Evolutionary conservation across 768 basidiomycete species (phyloP), one percentile per base, ranked within the genome.

Genomic region (Arthromyces matolae): DNA sequence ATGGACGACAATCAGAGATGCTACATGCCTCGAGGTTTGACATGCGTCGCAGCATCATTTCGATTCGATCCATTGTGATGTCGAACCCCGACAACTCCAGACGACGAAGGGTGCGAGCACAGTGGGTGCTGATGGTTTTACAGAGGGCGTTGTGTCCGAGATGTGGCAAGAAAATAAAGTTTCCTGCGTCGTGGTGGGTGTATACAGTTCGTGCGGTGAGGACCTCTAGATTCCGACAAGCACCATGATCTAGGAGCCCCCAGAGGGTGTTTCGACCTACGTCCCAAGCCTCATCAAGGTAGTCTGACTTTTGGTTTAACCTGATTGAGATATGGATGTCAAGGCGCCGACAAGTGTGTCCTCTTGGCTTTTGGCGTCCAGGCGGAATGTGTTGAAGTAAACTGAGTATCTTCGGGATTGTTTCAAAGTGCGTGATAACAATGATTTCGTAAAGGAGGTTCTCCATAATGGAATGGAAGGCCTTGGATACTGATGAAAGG

Each of bases 21-120:
- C 3, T 12, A 25, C 34, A 36, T 14, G 9, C 44, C 19, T 45
- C 44, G 4, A 45, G 34, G 0, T 25, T 16, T 1, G 2, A 3
- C 44, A 45, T 36, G 23, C 37, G 37, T 19, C 44, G 4, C 16
- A 45, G 12, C 44, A 45, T 37, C 34, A 29, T 36, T 9, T 45
- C 44, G 5, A 45, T 19, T 2, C 12, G 34, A 37, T 37, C 25
- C 34, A 37, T 45, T 12, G 23, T 23, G 3, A 45, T 45, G 4
- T 4, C 5, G 13, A 45, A 20, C 2, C 35, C 35, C 14, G 4
- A 29, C 3, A 45, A 2, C 29, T 45, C 44, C 1, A 45, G 32
- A 16, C 29, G 37, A 9, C 16, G 32, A 24, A 47, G 38, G 10
- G 32, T 33, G 6, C 24, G 3, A 10, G 38, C 32, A 18, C 23